phyloP scores from a whole-genome alignment of 2,329 filamentous ascomycete genomes.

The Metarhizium guizhouense region DNA sequence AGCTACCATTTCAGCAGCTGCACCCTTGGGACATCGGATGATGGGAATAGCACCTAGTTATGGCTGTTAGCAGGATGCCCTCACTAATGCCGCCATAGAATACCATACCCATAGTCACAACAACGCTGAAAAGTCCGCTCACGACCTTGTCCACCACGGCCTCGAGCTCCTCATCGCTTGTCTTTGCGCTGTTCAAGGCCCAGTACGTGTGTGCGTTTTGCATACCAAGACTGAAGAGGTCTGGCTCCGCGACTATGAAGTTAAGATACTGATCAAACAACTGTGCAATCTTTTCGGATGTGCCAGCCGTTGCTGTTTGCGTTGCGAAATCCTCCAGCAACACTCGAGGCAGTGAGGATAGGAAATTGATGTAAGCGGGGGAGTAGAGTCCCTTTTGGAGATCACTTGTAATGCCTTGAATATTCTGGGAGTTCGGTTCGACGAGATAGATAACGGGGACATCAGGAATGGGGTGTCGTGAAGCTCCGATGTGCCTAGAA shows the following conservation, averaged over 20 bases:
- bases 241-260: conserved; percentile 91
- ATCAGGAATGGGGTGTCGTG: conserved; percentile 85
- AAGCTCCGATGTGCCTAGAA: conserved; percentile 65
- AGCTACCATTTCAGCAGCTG: conserved; percentile 88
- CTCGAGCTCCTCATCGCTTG: conserved; percentile 84
- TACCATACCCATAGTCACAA: conserved; percentile 87
- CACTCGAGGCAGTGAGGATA: conserved; percentile 83
- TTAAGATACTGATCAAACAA: conserved; percentile 96
- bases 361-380: conserved; percentile 93
- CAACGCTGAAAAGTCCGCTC: conserved; percentile 92
- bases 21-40: conserved; percentile 87
- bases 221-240: conserved; percentile 90
- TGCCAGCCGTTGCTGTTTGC: conserved; percentile 75
- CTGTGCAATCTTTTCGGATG: conserved; percentile 82
- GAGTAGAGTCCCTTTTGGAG: conserved; percentile 82
- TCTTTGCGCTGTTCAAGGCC: conserved; percentile 89
- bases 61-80: not conserved
- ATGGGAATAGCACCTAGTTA: conserved; percentile 75
- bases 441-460: conserved; percentile 95
- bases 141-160: conserved; percentile 83
- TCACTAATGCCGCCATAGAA: not conserved
- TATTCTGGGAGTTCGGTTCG: conserved; percentile 74
- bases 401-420: conserved; percentile 76
- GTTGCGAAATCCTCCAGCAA: conserved; percentile 91
- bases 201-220: conserved; percentile 86